Conservation (phyloP, 495 filamentous ascomycete species). For the Thermothielavioides terrestris region DNA sequence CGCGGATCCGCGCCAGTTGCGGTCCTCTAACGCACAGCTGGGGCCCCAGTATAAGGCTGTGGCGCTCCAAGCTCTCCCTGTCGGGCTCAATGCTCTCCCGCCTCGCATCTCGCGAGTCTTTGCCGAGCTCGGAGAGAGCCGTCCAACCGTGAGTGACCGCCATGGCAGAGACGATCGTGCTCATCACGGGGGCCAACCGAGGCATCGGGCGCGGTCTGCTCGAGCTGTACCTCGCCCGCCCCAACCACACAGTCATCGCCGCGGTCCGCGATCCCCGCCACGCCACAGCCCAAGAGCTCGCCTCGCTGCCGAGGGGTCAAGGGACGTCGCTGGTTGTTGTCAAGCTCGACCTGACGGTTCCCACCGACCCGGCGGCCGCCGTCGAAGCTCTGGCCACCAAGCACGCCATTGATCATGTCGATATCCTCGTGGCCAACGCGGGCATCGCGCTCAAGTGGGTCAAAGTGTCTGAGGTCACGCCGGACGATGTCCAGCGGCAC, state of each 20-base stretch:
- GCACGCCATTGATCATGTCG: slow-evolving; percentile 22
- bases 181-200: too few relatives aligned
- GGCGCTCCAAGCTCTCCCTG: too few relatives aligned
- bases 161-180: too few relatives aligned
- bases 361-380: slow-evolving; percentile 14
- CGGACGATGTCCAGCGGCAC: slow-evolving; percentile 24
- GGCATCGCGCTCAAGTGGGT: slow-evolving; percentile 10
- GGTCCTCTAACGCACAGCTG: too few relatives aligned
- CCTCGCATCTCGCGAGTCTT: too few relatives aligned
- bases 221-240: slow-evolving; percentile 3
- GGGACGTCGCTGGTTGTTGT: slow-evolving; percentile 19
- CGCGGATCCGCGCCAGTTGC: too few relatives aligned
- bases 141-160: too few relatives aligned
- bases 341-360: slow-evolving; percentile 21
- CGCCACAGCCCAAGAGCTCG: slow-evolving; percentile 16
- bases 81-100: too few relatives aligned
- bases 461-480: slow-evolving; percentile 20
- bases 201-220: slow-evolving; percentile 3
- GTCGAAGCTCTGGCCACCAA: slow-evolving; percentile 8
- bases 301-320: slow-evolving; percentile 13
- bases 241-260: slow-evolving; percentile 25
- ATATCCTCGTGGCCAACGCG: slow-evolving; percentile 27
- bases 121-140: too few relatives aligned
- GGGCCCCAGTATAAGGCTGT: too few relatives aligned
- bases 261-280: slow-evolving; percentile 24